Conservation (phyloP, 2,329 filamentous ascomycete species). For the Ascochyta rabiei region DNA sequence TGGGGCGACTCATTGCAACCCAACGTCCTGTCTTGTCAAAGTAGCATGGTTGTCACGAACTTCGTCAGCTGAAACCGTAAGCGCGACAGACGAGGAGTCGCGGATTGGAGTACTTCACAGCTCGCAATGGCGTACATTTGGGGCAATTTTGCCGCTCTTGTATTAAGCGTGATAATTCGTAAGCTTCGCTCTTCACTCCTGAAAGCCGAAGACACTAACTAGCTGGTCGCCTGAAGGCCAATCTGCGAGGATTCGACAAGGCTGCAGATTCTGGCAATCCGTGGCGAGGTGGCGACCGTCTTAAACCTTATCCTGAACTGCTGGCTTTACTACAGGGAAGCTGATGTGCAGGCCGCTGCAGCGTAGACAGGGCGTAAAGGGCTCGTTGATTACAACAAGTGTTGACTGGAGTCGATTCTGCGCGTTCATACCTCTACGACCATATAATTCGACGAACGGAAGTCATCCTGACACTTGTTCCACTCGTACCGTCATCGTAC, state of each 20-base stretch:
- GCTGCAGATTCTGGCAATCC: background rate
- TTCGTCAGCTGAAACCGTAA: conserved; percentile 6
- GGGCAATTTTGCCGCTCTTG: conserved; percentile 3
- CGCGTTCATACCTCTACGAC: background rate
- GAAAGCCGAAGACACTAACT: too few relatives aligned
- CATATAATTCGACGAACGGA: background rate
- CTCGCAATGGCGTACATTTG: background rate
- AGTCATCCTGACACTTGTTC: background rate
- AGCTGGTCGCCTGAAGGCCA: background rate
- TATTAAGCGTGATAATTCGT: background rate
- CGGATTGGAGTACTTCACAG: background rate
- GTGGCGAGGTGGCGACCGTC: conserved; percentile 1
- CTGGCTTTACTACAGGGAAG: background rate
- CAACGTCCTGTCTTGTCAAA: background rate
- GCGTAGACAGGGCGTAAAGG: background rate
- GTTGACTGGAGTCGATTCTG: too few relatives aligned
- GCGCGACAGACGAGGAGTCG: conserved; percentile 9
- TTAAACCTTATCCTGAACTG: background rate
- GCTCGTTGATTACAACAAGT: background rate
- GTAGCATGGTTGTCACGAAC: background rate
- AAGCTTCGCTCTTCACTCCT: background rate
- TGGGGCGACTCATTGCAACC: background rate
- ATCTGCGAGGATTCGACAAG: background rate
- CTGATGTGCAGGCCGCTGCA: background rate
- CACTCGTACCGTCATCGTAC: background rate